phyloP scores from a whole-genome alignment of 306 rosid species.

The Spatholobus suberectus region DNA sequence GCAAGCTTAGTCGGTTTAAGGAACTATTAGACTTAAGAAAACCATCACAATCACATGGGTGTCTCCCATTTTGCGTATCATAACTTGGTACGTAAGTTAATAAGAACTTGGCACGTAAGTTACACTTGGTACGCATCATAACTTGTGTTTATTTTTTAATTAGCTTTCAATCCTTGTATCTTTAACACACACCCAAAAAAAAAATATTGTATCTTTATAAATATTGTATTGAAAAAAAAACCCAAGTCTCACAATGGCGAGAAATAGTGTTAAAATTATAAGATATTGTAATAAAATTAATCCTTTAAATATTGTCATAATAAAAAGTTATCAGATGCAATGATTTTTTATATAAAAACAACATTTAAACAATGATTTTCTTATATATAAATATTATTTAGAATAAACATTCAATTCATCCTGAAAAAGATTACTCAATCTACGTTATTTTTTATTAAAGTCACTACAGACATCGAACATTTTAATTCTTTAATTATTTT shows the following conservation, averaged over 20 bases:
- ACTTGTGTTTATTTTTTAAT: background rate
- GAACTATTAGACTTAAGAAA: background rate
- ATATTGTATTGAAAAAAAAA: background rate
- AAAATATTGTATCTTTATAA: background rate
- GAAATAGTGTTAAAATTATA: too few relatives aligned
- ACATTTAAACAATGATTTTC: background rate
- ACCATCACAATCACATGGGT: background rate
- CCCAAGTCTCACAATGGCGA: too few relatives aligned
- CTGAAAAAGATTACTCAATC: background rate
- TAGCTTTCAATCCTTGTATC: background rate
- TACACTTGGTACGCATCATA: background rate
- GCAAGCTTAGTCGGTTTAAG: slow-evolving; percentile 6
- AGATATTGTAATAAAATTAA: background rate
- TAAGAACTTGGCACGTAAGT: background rate
- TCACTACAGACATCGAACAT: background rate
- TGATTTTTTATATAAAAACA: too few relatives aligned
- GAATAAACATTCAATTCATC: background rate
- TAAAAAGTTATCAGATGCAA: background rate
- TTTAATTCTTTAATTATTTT: background rate
- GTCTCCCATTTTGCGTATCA: too few relatives aligned
- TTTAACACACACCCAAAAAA: too few relatives aligned
- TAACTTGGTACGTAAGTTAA: too few relatives aligned
- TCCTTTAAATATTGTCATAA: background rate
- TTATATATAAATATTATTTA: too few relatives aligned
- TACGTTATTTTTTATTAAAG: background rate